These are phyloP conservation scores for Davidsoniella eucalypti DNA, from an alignment of 2,329 filamentous ascomycete species.

Conservation along the genomic window DNA sequence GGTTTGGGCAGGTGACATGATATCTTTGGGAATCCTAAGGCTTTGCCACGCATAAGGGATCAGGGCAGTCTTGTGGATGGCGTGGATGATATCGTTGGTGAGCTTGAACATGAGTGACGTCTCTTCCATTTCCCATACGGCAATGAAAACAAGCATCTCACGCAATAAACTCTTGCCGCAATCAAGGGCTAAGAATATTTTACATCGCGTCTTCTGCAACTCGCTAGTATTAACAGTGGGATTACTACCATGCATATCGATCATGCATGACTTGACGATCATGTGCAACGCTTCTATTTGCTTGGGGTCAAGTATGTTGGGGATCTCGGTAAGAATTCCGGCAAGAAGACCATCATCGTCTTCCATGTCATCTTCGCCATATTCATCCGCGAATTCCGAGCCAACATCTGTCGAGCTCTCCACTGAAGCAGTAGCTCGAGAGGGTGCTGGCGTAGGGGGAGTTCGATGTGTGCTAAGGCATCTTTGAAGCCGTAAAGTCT, in stretches of 20 bases:
- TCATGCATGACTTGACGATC: slow-evolving; percentile 91
- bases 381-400: slow-evolving; percentile 19
- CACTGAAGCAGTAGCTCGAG: neutral
- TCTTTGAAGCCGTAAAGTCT: slow-evolving; percentile 20
- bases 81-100: slow-evolving; percentile 88
- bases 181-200: slow-evolving; percentile 76
- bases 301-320: slow-evolving; percentile 81
- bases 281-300: slow-evolving; percentile 94
- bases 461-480: slow-evolving; percentile 6
- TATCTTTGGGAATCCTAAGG: slow-evolving; percentile 83
- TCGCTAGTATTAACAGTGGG: slow-evolving; percentile 34
- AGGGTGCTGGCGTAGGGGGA: slow-evolving; percentile 2
- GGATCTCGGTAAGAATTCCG: slow-evolving; percentile 80
- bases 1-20: slow-evolving; percentile 87
- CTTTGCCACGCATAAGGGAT: slow-evolving; percentile 88
- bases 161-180: slow-evolving; percentile 78
- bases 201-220: slow-evolving; percentile 77
- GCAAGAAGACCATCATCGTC: slow-evolving; percentile 60
- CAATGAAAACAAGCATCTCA: slow-evolving; percentile 88
- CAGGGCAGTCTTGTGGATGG: slow-evolving; percentile 73
- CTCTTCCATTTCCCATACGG: slow-evolving; percentile 90
- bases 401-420: slow-evolving; percentile 10
- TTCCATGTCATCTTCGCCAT: slow-evolving; percentile 48
- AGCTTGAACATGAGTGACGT: slow-evolving; percentile 92
- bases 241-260: slow-evolving; percentile 49